A percentile compares a stretch with the other conserved stretches of the same genome.
Evolutionary conservation across 176 grass and related monocot species (phyloP).

Genomic region (Alloteropsis semialata): DNA sequence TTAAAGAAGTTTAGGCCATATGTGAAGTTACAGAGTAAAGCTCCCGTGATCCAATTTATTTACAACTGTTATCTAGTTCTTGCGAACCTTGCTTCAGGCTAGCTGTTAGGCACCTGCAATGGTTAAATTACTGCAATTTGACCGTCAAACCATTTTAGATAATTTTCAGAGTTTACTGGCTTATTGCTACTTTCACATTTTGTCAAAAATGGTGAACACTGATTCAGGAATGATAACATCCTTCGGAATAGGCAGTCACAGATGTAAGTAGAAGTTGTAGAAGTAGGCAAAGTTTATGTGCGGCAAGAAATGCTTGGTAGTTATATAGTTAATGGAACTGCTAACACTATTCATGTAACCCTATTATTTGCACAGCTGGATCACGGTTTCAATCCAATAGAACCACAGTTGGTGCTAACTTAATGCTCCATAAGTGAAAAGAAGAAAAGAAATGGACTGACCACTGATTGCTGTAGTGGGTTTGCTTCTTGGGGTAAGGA

Average conservation of each 20-base stretch:
- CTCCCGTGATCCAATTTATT: neutral
- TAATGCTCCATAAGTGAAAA: constrained; percentile 2
- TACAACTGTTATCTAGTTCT: neutral
- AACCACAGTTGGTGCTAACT: neutral
- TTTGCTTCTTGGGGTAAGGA: constrained; percentile 55
- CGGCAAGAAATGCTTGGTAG: neutral
- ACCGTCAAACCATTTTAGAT: neutral
- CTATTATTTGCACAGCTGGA: neutral
- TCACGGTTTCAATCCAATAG: neutral
- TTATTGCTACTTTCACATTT: neutral
- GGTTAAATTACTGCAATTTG: neutral
- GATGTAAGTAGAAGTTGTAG: neutral
- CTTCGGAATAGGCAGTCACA: neutral
- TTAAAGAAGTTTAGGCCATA: neutral
- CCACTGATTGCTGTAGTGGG: constrained; percentile 31
- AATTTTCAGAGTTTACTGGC: neutral
- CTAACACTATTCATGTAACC: neutral
- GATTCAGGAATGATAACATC: neutral
- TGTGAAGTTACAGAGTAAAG: neutral
- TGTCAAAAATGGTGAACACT: neutral
- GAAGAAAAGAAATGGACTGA: constrained; percentile 29
- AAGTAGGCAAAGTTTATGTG: neutral
- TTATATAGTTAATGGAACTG: neutral
- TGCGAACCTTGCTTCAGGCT: neutral
- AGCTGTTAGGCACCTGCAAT: neutral